Conservation (phyloP, 441 rosid genomes). For the Erodium moschatum region DNA sequence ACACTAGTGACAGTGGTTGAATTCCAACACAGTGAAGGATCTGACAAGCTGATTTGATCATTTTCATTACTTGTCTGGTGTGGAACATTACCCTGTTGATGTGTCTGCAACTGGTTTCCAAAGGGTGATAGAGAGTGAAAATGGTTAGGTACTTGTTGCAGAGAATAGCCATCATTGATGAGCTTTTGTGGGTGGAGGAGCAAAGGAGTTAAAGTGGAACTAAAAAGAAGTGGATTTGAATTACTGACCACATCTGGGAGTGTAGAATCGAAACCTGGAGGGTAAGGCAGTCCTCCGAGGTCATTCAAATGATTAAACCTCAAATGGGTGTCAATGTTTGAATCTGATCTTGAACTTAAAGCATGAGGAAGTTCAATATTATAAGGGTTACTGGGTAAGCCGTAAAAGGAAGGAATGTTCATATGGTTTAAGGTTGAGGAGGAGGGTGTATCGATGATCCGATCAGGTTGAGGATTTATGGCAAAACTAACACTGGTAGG, state of each 20-base stretch:
- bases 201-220: neutral
- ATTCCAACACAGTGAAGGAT: neutral
- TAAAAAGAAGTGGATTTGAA: neutral
- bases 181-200: neutral
- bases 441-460: neutral
- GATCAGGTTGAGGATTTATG: neutral
- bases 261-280: neutral
- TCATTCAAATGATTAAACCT: slow-evolving; percentile 3
- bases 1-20: neutral
- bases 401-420: neutral
- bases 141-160: neutral
- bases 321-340: neutral
- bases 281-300: neutral
- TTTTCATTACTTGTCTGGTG: too few relatives aligned
- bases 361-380: neutral
- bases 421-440: neutral
- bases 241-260: slow-evolving; percentile 1
- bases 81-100: neutral
- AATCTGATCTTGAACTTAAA: neutral
- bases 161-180: neutral
- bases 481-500: neutral
- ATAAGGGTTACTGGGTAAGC: neutral
- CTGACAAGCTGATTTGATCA: neutral
- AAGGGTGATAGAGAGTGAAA: neutral
- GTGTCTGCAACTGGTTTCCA: neutral